Evolutionary conservation across 495 filamentous ascomycete species (phyloP).

Genomic region (Neurospora intermedia): DNA sequence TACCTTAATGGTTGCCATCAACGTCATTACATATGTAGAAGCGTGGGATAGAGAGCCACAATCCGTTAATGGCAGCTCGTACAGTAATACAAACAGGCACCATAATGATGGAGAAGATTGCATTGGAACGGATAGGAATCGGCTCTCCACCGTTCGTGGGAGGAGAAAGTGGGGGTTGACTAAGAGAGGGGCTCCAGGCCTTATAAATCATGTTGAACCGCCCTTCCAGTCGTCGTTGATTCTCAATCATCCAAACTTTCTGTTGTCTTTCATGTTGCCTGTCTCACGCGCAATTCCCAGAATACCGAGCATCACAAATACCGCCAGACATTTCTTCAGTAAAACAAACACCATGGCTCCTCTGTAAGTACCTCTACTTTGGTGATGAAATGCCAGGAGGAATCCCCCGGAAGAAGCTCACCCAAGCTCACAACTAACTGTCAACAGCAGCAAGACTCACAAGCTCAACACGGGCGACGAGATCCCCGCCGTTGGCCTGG

Average conservation of each 20-base stretch:
- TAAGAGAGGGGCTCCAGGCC: not conserved
- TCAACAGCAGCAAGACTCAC: conserved; percentile 41
- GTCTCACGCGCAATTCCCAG: not conserved
- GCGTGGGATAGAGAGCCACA: not conserved
- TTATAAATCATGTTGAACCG: not conserved
- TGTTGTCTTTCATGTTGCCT: not conserved
- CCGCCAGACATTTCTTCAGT: not conserved
- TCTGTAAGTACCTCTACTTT: not conserved
- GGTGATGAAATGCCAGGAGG: not conserved
- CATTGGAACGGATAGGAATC: not conserved
- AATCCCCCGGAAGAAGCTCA: not conserved
- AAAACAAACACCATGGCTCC: not conserved
- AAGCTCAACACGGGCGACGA: conserved; percentile 70
- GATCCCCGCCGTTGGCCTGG: conserved; percentile 74
- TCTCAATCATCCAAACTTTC: not conserved
- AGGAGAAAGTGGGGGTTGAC: not conserved
- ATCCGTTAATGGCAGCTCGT: not conserved
- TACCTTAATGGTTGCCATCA: not conserved
- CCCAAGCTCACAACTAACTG: not conserved
- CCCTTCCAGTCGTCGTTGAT: not conserved
- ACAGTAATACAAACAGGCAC: not conserved
- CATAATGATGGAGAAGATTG: not conserved
- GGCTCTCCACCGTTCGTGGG: not conserved
- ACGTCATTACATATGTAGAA: not conserved
- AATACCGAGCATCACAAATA: not conserved